phyloP scores from a whole-genome alignment of 371 early-diverging fungal species.

The Neoconidiobolus thromboides region DNA sequence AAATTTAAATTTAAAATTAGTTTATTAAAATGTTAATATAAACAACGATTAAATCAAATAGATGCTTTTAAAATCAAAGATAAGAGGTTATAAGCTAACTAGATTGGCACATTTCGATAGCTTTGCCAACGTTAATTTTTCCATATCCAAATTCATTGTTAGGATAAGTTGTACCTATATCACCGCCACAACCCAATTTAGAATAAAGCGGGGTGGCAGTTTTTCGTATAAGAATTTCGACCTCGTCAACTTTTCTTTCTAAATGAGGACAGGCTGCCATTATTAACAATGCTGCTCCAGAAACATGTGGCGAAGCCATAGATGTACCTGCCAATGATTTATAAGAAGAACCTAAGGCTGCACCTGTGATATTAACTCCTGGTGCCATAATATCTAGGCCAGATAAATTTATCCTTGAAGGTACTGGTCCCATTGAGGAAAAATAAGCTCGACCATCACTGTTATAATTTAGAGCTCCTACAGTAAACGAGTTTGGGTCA shows the following conservation, averaged over 20 bases:
- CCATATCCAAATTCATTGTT: slow-evolving; percentile 7
- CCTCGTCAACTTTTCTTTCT: not conserved
- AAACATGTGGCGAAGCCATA: slow-evolving; percentile 68
- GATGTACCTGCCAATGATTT: slow-evolving; percentile 17
- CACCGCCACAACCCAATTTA: not conserved
- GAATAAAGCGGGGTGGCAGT: not conserved
- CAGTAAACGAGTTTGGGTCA: not conserved
- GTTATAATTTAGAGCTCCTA: not conserved
- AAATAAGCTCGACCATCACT: not conserved
- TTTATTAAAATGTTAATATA: no score
- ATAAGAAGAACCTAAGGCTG: slow-evolving; percentile 8
- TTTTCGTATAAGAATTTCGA: not conserved
- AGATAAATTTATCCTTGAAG: not conserved
- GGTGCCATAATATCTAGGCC: slow-evolving; percentile 11
- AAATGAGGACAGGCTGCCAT: slow-evolving; percentile 6
- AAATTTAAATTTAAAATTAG: no score
- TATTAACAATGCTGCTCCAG: slow-evolving; percentile 33
- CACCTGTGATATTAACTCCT: slow-evolving; percentile 19
- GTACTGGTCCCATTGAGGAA: slow-evolving; percentile 2
- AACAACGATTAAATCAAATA: no score
- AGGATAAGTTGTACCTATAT: not conserved
- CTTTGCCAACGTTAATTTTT: not conserved
- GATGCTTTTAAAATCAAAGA: no score
- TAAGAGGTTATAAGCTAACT: no score
- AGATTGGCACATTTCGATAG: no score